These are phyloP conservation scores for Artemisia argyi DNA, from an alignment of 129 eudicot species.

Conservation along the genomic window DNA sequence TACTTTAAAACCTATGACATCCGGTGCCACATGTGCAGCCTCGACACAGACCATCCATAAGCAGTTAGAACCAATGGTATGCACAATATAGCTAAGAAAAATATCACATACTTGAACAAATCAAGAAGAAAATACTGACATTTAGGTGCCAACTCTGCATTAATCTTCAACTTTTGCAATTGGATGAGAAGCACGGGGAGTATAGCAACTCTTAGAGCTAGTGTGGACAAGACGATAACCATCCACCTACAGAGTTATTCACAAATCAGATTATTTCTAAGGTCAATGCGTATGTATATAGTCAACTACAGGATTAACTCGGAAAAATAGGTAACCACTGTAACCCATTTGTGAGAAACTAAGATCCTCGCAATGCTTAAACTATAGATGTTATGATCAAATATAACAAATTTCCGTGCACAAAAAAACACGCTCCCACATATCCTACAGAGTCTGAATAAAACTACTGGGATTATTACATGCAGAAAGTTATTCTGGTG, in stretches of 20 bases:
- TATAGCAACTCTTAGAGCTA: slow-evolving; percentile 66
- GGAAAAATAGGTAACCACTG: too few species aligned
- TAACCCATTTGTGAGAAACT: background rate
- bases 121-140: slow-evolving; percentile 47
- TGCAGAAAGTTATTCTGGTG: too few species aligned
- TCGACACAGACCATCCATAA: too few species aligned
- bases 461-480: too few species aligned
- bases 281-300: background rate
- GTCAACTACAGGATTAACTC: too few species aligned
- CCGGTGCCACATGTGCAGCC: too few species aligned
- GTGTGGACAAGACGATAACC: slow-evolving; percentile 63
- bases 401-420: background rate
- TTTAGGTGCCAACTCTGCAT: slow-evolving; percentile 63
- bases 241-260: slow-evolving; percentile 68
- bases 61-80: too few species aligned
- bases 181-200: slow-evolving; percentile 74
- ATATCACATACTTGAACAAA: slow-evolving; percentile 8
- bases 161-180: slow-evolving; percentile 56
- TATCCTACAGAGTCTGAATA: too few species aligned
- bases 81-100: background rate
- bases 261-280: slow-evolving; percentile 9
- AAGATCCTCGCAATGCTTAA: too few species aligned
- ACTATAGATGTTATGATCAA: background rate
- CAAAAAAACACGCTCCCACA: background rate
- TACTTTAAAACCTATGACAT: too few species aligned